Conservation (phyloP, 202 grass and related monocot genomes). For the Musa balbisiana region DNA sequence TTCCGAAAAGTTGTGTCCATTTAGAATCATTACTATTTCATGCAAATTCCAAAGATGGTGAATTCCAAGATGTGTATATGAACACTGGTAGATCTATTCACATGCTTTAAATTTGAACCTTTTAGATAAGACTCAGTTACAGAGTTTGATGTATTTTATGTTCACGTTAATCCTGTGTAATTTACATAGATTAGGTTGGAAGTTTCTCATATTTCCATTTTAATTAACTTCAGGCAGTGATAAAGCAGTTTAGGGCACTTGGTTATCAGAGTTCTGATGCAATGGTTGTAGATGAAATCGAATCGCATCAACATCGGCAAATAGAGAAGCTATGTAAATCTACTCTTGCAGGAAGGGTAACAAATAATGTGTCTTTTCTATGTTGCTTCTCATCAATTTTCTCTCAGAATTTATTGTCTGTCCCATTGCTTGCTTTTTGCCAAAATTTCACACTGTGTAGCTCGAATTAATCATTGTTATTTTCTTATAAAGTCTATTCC, state of each 20-base stretch:
- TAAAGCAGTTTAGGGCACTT: constrained; percentile 87
- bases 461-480: background rate
- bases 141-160: too few relatives aligned
- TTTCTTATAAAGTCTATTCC: too few relatives aligned
- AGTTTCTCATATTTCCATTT: background rate
- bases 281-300: constrained; percentile 81
- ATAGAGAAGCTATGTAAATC: constrained; percentile 89
- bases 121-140: too few relatives aligned
- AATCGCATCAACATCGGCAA: constrained; percentile 79
- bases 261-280: constrained; percentile 80
- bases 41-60: too few relatives aligned
- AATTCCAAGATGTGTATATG: too few relatives aligned
- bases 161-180: too few relatives aligned
- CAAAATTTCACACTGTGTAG: too few relatives aligned
- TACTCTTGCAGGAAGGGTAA: constrained; percentile 94
- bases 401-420: constrained; percentile 1
- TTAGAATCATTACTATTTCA: too few relatives aligned
- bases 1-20: too few relatives aligned
- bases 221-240: constrained; percentile 69
- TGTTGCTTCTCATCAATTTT: background rate
- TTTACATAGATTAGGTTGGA: too few relatives aligned
- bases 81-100: too few relatives aligned
- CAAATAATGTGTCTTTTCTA: background rate
- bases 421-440: background rate
- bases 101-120: too few relatives aligned